Evolutionary conservation across 345 rosid genomes (phyloP), one percentile per base, ranked within the genome.

Genomic region (Physaria fendleri): DNA sequence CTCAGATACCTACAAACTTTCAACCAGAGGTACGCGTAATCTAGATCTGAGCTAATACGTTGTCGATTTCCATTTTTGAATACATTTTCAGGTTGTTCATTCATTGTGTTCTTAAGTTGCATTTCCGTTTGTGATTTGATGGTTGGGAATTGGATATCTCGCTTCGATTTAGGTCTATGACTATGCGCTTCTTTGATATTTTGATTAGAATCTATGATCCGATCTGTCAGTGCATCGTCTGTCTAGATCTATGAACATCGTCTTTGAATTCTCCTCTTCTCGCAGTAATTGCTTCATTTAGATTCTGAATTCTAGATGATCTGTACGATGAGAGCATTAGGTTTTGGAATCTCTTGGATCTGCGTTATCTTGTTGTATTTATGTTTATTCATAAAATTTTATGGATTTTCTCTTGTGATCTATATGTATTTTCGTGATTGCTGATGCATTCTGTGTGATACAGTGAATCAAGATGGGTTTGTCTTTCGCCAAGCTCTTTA

Each of bases 381-480:
- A 14, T n/a, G n/a, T 48, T n/a, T n/a, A n/a, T n/a, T n/a, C n/a
- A n/a, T n/a, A n/a, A n/a, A n/a, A n/a, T n/a, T n/a, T n/a, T n/a
- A n/a, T n/a, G n/a, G 4, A 5, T 21, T 21, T 21, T 43, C 15
- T 21, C n/a, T n/a, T n/a, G n/a, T 30, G 40, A 50, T 32, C 40
- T 30, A 10, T 29, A 16, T 29, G 10, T 27, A 6, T 1, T 25
- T 50, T 29, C 15, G 39, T 32, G 5, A 30, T 50, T 30, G 1
- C 1, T 48, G 2, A 27, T 15, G 21, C 14, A 18, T 18, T 51
- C 4, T 42, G n/a, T 41, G 14, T 42, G 39, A n/a, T n/a, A 6
- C 25, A 54, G 45, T 64, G 57, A 55, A 58, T 8, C 56, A 76
- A 40, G 60, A 82, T 82, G 88, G 88, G 85, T 60, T 69, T 80